Evolutionary conservation across 2,329 filamentous ascomycete species (phyloP), one percentile per base, ranked within the genome.

Genomic region (Xylariaceae sp.): DNA sequence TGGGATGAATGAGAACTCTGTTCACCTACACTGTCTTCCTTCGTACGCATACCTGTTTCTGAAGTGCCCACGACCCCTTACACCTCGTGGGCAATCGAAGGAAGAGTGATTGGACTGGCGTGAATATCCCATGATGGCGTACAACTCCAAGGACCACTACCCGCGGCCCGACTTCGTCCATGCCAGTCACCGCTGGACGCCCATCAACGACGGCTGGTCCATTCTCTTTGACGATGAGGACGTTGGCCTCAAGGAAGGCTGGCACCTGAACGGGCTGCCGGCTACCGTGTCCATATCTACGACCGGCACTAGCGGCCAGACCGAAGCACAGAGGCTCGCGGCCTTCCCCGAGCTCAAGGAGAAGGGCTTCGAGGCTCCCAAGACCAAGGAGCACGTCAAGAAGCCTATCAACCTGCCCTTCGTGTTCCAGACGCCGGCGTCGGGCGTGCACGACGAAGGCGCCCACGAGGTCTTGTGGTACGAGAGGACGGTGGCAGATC

Each of bases 381-480:
- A 1, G 62, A 60, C 2, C 59, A 67, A 12, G 59, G 68, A 71
- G 48, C 71, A 81, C 55, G 64, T 70, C 12, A 83, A 81, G 66
- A 75, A 77, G 21, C 74, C 77, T 9, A 89, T 89, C 59, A 75
- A 79, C 37, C 85, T 89, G 0, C 86, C 86, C 0, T 89, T 82
- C 61, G 85, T 84, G 1, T 89, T 88, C 64, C 87, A 89, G 67
- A 79, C 81, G 4, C 80, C 81, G 0, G 85, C 85, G 0, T 88
- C 85, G 0, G 84, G 85, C 1, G 82, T 89, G 61, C 77, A 82
- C 57, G 80, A 87, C 32, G 79, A 79, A 51, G 82, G 80, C 48
- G 83, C 84, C 2, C 87, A 89, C 66, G 85, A 89, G 68, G 82
- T 89, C 3, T 68, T 89, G 7, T 89, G 86, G 86, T 89, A 89